Percentiles rank a stretch among this genome's conserved stretches.
These are phyloP conservation scores for Spergularia marina DNA, from an alignment of 148 eudicot species.

Conservation along the genomic window DNA sequence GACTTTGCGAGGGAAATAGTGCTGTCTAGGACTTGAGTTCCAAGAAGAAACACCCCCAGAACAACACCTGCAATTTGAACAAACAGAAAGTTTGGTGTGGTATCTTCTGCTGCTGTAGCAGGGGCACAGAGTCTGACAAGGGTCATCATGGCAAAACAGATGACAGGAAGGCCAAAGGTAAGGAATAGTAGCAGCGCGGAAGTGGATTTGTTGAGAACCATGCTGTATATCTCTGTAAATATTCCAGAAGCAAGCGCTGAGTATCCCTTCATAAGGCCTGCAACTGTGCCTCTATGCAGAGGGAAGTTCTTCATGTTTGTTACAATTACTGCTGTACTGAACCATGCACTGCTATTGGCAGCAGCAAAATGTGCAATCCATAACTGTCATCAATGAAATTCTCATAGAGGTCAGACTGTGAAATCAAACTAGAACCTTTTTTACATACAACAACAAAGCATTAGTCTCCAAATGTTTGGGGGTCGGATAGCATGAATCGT, in stretches of 20 bases:
- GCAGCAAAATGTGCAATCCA: conserved; percentile 67
- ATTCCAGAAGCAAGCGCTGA: conserved; percentile 81
- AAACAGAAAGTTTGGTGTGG: conserved; percentile 69
- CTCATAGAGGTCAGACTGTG: conserved; percentile 1
- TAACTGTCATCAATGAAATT: conserved; percentile 42
- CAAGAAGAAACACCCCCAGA: conserved; percentile 67
- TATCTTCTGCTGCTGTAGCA: conserved; percentile 58
- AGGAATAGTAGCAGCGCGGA: conserved; percentile 56
- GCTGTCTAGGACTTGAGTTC: conserved; percentile 50
- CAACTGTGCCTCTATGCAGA: conserved; percentile 86
- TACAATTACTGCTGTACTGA: conserved; percentile 78
- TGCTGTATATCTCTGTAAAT: conserved; percentile 61
- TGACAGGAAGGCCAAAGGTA: conserved; percentile 61
- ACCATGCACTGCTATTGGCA: conserved; percentile 69
- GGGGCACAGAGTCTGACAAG: conserved; percentile 79
- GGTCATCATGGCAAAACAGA: conserved; percentile 69
- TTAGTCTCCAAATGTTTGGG: too few species aligned
- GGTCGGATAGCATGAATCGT: too few species aligned
- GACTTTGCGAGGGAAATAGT: conserved; percentile 34
- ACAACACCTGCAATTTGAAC: conserved; percentile 60
- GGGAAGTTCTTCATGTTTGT: conserved; percentile 95
- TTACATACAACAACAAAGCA: too few species aligned
- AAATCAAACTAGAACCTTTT: too few species aligned
- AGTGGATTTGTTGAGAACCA: conserved; percentile 60
- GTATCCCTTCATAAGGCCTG: conserved; percentile 90